These are phyloP conservation scores for Erodium maritimum DNA, from an alignment of 345 rosid genomes.

Conservation along the genomic window DNA sequence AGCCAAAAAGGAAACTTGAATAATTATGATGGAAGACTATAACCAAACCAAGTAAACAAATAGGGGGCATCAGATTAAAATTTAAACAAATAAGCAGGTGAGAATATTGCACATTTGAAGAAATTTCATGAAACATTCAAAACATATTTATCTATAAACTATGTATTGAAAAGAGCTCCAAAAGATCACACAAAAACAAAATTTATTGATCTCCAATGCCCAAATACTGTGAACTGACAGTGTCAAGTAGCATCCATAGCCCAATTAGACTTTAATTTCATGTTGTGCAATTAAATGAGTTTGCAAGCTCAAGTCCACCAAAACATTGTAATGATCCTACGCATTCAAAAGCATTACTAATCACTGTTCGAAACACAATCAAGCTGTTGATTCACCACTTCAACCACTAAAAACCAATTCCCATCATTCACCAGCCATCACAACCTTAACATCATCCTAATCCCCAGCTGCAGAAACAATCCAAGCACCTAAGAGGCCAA, in stretches of 20 bases:
- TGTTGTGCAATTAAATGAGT: background rate
- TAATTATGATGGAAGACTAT: constrained; percentile 3
- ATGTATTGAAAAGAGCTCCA: background rate
- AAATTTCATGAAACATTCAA: background rate
- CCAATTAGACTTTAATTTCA: background rate
- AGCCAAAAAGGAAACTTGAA: constrained; percentile 1
- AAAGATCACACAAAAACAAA: background rate
- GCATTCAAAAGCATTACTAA: background rate
- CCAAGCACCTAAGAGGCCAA: background rate
- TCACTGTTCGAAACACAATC: no score
- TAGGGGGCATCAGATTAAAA: background rate
- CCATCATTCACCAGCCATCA: no score
- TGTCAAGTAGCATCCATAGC: background rate
- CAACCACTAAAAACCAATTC: background rate
- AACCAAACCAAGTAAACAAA: constrained; percentile 1
- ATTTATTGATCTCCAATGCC: background rate
- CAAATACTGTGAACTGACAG: background rate
- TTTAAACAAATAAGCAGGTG: background rate
- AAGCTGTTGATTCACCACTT: background rate
- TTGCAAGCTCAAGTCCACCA: background rate
- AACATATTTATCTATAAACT: background rate
- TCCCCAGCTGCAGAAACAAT: background rate
- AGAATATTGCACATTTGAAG: background rate
- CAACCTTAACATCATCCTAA: background rate
- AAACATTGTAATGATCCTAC: background rate